These are phyloP conservation scores for Saccharomyces hybrid DNA, from an alignment of 1,139 yeast genomes.

Conservation along the genomic window DNA sequence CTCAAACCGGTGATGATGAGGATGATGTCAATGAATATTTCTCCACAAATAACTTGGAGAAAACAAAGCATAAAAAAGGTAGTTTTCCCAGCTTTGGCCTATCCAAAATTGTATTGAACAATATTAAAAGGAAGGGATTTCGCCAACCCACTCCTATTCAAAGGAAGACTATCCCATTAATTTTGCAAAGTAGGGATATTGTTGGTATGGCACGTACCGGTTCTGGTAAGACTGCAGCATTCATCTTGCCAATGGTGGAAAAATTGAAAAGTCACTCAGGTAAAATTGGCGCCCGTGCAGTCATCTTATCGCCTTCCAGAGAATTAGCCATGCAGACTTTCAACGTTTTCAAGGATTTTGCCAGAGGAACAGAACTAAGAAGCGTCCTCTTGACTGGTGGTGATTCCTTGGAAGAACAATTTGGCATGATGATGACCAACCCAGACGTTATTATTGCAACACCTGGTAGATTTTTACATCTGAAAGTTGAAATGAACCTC, in stretches of 20 bases:
- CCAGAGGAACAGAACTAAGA: constrained; percentile 77
- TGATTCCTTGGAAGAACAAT: constrained; percentile 94
- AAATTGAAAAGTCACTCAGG: constrained; percentile 76
- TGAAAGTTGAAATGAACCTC: constrained; percentile 89
- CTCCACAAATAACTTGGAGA: constrained; percentile 35
- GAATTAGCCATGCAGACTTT: constrained; percentile 81
- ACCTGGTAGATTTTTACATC: constrained; percentile 94
- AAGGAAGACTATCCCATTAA: constrained; percentile 85
- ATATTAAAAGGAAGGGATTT: constrained; percentile 79
- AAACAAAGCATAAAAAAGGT: constrained; percentile 65
- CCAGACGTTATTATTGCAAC: constrained; percentile 96
- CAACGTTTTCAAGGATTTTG: constrained; percentile 82
- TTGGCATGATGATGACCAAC: constrained; percentile 82
- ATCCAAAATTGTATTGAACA: constrained; percentile 59
- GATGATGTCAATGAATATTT: constrained; percentile 42
- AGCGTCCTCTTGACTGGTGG: constrained; percentile 87
- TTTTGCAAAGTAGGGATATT: constrained; percentile 82
- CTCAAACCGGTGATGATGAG: constrained; percentile 38
- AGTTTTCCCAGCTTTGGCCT: constrained; percentile 88
- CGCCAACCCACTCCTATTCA: constrained; percentile 97
- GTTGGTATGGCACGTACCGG: constrained; percentile 99
- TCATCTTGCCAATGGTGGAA: constrained; percentile 87
- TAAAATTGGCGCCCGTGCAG: constrained; percentile 82
- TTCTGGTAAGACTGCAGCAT: constrained; percentile 98
- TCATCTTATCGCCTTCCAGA: constrained; percentile 86